A percentile compares a stretch with the other conserved stretches of the same genome.
Evolutionary conservation across 148 eudicot species (phyloP).

Genomic region (Arctostaphylos glauca): DNA sequence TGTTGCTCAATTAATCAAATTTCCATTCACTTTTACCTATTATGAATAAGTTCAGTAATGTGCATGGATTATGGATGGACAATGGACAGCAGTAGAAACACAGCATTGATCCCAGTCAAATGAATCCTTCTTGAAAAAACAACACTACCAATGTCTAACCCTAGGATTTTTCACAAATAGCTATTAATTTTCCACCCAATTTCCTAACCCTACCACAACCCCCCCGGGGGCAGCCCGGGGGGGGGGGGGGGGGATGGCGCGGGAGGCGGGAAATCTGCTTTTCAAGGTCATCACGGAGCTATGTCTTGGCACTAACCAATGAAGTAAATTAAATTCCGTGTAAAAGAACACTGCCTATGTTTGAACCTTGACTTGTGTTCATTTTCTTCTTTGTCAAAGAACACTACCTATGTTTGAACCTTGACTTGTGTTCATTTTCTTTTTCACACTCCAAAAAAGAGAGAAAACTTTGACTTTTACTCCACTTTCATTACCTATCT

Average conservation of each 20-base stretch:
- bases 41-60: background rate
- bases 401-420: background rate
- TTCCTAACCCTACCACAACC: background rate
- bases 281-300: background rate
- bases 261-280: too few species aligned
- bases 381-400: background rate
- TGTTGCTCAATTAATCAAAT: background rate
- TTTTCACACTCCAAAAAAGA: background rate
- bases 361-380: background rate
- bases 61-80: background rate
- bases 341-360: background rate
- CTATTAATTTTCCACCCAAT: background rate
- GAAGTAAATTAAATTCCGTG: background rate
- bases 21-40: background rate
- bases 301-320: background rate
- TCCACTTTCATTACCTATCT: background rate
- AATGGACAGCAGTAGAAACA: background rate
- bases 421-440: background rate
- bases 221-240: too few species aligned
- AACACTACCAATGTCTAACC: background rate
- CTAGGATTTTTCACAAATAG: background rate
- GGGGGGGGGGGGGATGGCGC: background rate
- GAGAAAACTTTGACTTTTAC: background rate
- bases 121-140: background rate
- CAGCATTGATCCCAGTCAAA: background rate